Evolutionary conservation across 441 rosid genomes (phyloP).

Genomic region (Erodium texanum): DNA sequence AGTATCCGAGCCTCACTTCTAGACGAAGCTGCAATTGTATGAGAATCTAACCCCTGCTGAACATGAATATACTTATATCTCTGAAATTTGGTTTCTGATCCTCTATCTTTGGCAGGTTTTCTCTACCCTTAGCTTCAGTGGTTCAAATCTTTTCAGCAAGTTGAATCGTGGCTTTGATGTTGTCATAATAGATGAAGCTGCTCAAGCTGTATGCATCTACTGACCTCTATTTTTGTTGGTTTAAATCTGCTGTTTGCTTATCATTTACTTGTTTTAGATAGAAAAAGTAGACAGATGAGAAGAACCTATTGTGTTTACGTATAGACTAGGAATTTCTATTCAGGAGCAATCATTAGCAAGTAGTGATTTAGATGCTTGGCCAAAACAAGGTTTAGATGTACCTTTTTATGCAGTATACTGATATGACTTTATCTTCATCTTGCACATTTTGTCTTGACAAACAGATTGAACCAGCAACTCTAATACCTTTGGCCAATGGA

Average conservation of each 20-base stretch:
- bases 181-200: slow-evolving; percentile 95
- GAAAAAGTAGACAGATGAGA: neutral
- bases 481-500: slow-evolving; percentile 79
- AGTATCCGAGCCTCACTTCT: slow-evolving; percentile 65
- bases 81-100: slow-evolving; percentile 11
- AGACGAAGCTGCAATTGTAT: slow-evolving; percentile 82
- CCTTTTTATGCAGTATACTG: slow-evolving; percentile 7
- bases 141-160: slow-evolving; percentile 64
- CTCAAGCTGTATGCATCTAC: slow-evolving; percentile 75
- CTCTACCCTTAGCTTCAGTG: slow-evolving; percentile 92
- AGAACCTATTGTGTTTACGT: neutral
- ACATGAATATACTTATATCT: slow-evolving; percentile 8
- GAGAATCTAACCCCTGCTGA: slow-evolving; percentile 20
- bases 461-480: slow-evolving; percentile 96
- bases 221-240: slow-evolving; percentile 6
- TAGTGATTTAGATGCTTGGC: no score
- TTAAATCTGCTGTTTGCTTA: neutral
- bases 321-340: neutral
- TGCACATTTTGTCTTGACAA: slow-evolving; percentile 16
- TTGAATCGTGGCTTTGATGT: slow-evolving; percentile 73
- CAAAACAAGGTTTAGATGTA: neutral
- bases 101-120: slow-evolving; percentile 52
- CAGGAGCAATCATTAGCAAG: neutral
- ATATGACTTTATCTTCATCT: slow-evolving; percentile 3
- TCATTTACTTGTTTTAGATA: neutral